These are phyloP conservation scores for Pichia terricola DNA, from an alignment of 1,139 yeast species.

Conservation along the genomic window DNA sequence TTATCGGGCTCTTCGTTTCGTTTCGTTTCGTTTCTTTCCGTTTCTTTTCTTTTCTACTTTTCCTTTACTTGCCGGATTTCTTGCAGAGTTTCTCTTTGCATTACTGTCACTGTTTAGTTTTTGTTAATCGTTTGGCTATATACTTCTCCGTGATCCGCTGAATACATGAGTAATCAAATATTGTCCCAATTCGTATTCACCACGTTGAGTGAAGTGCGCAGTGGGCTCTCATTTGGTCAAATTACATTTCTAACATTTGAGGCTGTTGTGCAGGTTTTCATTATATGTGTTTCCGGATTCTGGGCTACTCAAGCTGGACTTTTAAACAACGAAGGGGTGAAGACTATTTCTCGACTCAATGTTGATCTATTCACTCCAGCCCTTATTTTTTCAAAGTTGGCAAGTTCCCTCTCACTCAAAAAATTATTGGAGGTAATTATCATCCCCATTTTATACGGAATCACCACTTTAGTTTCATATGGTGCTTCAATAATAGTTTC, in stretches of 20 bases:
- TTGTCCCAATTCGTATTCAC: slow-evolving; percentile 3
- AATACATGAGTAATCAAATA: neutral
- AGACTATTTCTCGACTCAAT: slow-evolving; percentile 55
- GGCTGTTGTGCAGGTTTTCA: slow-evolving; percentile 70
- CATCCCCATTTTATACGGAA: slow-evolving; percentile 62
- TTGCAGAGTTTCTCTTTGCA: no score
- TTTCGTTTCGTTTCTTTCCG: no score
- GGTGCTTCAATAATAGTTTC: slow-evolving; percentile 44
- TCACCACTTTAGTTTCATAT: slow-evolving; percentile 56
- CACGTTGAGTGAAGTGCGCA: slow-evolving; percentile 4
- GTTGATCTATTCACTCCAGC: slow-evolving; percentile 82
- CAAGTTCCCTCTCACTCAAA: slow-evolving; percentile 58
- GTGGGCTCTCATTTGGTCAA: slow-evolving; percentile 24
- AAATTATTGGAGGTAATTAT: slow-evolving; percentile 62
- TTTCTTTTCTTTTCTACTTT: no score
- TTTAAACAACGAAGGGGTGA: slow-evolving; percentile 53
- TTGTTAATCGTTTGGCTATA: no score
- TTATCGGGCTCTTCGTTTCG: no score
- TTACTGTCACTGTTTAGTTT: no score
- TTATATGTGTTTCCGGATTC: slow-evolving; percentile 64
- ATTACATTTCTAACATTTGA: slow-evolving; percentile 63
- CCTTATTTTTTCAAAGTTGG: slow-evolving; percentile 70
- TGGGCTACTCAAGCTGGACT: slow-evolving; percentile 55
- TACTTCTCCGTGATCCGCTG: no score
- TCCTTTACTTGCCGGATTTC: no score